Conservation (phyloP, 495 filamentous ascomycete species). For the Evernia prunastri region DNA sequence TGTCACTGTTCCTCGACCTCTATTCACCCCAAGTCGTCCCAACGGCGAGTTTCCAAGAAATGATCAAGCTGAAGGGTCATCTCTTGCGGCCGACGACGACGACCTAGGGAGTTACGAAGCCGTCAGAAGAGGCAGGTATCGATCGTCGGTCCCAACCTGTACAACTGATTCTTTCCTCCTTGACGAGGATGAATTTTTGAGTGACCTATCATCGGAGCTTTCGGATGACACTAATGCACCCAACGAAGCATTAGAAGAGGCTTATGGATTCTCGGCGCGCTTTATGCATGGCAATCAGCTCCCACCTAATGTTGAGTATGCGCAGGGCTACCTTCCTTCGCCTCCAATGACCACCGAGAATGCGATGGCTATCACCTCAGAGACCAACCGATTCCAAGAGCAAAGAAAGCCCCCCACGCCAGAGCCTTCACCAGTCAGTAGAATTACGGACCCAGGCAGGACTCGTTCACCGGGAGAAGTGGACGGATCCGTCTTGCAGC, state of each 20-base stretch:
- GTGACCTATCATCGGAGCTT: constrained; percentile 73
- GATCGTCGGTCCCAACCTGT: constrained; percentile 33
- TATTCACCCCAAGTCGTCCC: constrained; percentile 21
- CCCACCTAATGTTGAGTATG: constrained; percentile 47
- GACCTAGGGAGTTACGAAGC: constrained; percentile 10
- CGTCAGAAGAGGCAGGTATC: constrained; percentile 51
- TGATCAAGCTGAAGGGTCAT: constrained; percentile 4
- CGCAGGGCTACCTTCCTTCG: constrained; percentile 67
- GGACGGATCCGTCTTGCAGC: constrained; percentile 21
- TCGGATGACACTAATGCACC: constrained; percentile 59
- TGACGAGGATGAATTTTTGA: constrained; percentile 61
- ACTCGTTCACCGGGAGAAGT: constrained; percentile 20
- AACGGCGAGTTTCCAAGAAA: background rate
- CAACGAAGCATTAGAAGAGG: constrained; percentile 39
- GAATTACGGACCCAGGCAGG: constrained; percentile 16
- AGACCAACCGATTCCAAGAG: constrained; percentile 37
- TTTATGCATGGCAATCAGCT: constrained; percentile 33
- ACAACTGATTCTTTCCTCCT: constrained; percentile 55
- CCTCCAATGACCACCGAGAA: constrained; percentile 70
- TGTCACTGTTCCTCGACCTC: constrained; percentile 21
- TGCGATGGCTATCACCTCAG: constrained; percentile 43
- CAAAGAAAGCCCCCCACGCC: constrained; percentile 46
- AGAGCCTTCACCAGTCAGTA: constrained; percentile 42
- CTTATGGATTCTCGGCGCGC: constrained; percentile 34
- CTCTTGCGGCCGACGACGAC: constrained; percentile 4